Evolutionary conservation across 495 filamentous ascomycete genomes (phyloP).

Genomic region (Thermochaetoides thermophila): DNA sequence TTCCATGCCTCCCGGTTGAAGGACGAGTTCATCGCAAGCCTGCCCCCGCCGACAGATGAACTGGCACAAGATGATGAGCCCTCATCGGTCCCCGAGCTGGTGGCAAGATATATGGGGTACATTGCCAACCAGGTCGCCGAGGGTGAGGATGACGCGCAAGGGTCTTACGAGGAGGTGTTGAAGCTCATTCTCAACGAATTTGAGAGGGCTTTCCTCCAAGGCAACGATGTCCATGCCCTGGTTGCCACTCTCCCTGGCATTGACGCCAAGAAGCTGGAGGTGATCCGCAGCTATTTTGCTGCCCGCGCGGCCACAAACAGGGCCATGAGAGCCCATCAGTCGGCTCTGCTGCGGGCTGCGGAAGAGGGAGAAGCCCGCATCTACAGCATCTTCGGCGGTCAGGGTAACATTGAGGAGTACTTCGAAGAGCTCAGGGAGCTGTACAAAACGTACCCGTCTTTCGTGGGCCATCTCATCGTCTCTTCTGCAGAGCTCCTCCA

Average conservation of each 20-base stretch:
- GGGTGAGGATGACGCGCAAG: slow-evolving; percentile 77
- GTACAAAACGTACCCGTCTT: slow-evolving; percentile 76
- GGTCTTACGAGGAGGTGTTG: slow-evolving; percentile 72
- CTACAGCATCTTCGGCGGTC: slow-evolving; percentile 93
- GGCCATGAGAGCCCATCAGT: slow-evolving; percentile 76
- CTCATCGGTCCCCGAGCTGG: slow-evolving; percentile 78
- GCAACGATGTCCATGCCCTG: slow-evolving; percentile 91
- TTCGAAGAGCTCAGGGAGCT: slow-evolving; percentile 92
- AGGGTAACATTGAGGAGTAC: slow-evolving; percentile 98
- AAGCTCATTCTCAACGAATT: slow-evolving; percentile 87
- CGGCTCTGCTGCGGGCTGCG: slow-evolving; percentile 79
- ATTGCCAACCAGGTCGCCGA: slow-evolving; percentile 74
- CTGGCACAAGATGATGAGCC: slow-evolving; percentile 95
- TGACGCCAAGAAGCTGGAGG: slow-evolving; percentile 70
- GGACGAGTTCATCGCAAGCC: slow-evolving; percentile 66
- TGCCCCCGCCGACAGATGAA: slow-evolving; percentile 87
- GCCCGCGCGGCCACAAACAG: slow-evolving; percentile 71
- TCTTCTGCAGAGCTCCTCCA: slow-evolving; percentile 71
- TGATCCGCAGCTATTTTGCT: slow-evolving; percentile 78
- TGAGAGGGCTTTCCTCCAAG: slow-evolving; percentile 82
- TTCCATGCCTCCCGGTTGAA: slow-evolving; percentile 90
- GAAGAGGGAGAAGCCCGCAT: slow-evolving; percentile 62
- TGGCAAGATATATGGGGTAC: slow-evolving; percentile 82
- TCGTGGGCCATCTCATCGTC: slow-evolving; percentile 70
- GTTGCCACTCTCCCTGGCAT: slow-evolving; percentile 77